A percentile compares a stretch with the other conserved stretches of the same genome.
These are phyloP conservation scores for Mycena metata DNA, from an alignment of 768 basidiomycete species.

Conservation along the genomic window DNA sequence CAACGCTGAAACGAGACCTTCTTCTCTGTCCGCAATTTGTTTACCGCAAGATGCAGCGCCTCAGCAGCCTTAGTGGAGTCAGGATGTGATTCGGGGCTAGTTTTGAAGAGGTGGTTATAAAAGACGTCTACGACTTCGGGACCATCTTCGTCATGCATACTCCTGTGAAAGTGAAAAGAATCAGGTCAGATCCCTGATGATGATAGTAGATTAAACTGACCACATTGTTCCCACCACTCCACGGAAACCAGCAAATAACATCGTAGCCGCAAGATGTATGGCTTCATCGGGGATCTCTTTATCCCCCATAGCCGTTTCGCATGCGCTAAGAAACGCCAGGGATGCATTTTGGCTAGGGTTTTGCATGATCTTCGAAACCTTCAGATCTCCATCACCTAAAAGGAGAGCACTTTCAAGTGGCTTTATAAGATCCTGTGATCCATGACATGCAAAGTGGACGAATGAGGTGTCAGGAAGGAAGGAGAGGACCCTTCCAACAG, in stretches of 20 bases:
- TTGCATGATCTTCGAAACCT: conserved; percentile 23
- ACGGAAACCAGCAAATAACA: conserved; percentile 20
- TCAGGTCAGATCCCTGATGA: conserved; percentile 15
- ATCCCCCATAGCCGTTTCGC: conserved; percentile 24
- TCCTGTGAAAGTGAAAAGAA: conserved; percentile 13
- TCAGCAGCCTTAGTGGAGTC: conserved; percentile 17
- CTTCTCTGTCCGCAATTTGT: conserved; percentile 24
- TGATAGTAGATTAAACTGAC: conserved; percentile 14
- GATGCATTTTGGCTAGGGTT: conserved; percentile 18
- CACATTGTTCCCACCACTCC: conserved; percentile 23
- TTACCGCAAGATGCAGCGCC: conserved; percentile 20
- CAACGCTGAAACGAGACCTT: conserved; percentile 27
- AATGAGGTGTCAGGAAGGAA: conserved; percentile 17
- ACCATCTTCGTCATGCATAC: conserved; percentile 18
- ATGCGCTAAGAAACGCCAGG: conserved; percentile 22
- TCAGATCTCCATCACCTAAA: conserved; percentile 21
- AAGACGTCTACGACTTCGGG: conserved; percentile 15
- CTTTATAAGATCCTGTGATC: conserved; percentile 15
- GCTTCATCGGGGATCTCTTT: conserved; percentile 24
- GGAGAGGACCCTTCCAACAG: conserved; percentile 14
- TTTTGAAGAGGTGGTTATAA: conserved; percentile 14
- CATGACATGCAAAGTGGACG: conserved; percentile 19
- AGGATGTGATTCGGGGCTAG: conserved; percentile 8
- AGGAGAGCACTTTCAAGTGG: conserved; percentile 17
- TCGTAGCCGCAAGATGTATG: conserved; percentile 20